phyloP scores from a whole-genome alignment of 768 basidiomycete species.

The Termitomyces sp. region DNA sequence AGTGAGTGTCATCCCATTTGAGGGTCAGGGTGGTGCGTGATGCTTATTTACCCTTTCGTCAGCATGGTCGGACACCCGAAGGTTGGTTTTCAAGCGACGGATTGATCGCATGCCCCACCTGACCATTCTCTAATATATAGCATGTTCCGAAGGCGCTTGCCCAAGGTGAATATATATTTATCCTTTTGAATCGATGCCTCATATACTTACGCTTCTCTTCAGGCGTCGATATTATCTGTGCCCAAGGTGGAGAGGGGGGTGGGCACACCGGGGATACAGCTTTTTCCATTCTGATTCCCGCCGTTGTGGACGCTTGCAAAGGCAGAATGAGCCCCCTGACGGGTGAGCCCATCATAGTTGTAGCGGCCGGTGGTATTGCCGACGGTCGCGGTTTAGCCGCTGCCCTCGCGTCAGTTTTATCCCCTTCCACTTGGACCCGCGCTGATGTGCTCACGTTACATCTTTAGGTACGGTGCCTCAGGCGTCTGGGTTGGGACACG shows the following conservation, averaged over 20 bases:
- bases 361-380: slow-evolving; percentile 83
- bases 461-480: slow-evolving; percentile 67
- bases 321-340: slow-evolving; percentile 71
- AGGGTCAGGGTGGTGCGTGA: background rate
- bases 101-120: slow-evolving; percentile 4
- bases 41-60: slow-evolving; percentile 5
- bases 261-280: slow-evolving; percentile 86
- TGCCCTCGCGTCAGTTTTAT: slow-evolving; percentile 52
- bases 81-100: slow-evolving; percentile 30
- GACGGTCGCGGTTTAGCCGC: slow-evolving; percentile 82
- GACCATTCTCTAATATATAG: slow-evolving; percentile 28
- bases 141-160: slow-evolving; percentile 75
- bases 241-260: slow-evolving; percentile 85
- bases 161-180: slow-evolving; percentile 41
- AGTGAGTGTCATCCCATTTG: slow-evolving; percentile 44
- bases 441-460: background rate
- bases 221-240: slow-evolving; percentile 89
- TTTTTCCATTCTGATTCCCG: slow-evolving; percentile 79
- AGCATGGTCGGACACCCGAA: slow-evolving; percentile 89
- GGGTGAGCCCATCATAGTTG: slow-evolving; percentile 69
- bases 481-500: slow-evolving; percentile 90
- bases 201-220: background rate
- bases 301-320: slow-evolving; percentile 77
- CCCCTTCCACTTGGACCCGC: background rate
- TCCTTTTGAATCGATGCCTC: background rate